Percentiles rank a stretch among this genome's conserved stretches.
These are phyloP conservation scores for Alternaria sp. DNA, from an alignment of 2,329 filamentous ascomycete species.

Conservation along the genomic window DNA sequence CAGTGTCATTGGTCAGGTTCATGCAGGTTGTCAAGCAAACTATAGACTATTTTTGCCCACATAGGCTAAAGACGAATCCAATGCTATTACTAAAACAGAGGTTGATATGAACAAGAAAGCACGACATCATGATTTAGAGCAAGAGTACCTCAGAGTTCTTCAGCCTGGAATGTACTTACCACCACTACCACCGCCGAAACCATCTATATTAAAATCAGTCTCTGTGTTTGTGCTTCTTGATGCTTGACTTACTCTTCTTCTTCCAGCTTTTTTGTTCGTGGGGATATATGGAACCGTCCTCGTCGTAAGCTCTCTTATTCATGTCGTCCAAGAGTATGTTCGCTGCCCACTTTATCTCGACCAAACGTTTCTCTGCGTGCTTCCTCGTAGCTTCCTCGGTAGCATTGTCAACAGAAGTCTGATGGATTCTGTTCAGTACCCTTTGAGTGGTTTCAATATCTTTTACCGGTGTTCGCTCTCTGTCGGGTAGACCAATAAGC, in stretches of 20 bases:
- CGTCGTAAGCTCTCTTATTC: slow-evolving; percentile 14
- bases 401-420: not conserved
- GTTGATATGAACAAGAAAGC: not conserved
- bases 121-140: not conserved
- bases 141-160: no score
- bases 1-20: not conserved
- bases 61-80: not conserved
- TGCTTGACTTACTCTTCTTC: slow-evolving; percentile 5
- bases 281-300: slow-evolving; percentile 1
- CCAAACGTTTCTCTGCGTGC: slow-evolving; percentile 2
- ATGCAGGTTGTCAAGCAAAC: not conserved
- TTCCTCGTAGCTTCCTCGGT: not conserved
- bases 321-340: slow-evolving; percentile 7
- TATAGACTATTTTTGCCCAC: not conserved
- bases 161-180: not conserved
- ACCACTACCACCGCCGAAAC: not conserved
- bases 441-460: not conserved
- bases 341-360: slow-evolving; percentile 9
- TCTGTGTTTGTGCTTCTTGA: not conserved
- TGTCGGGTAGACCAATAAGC: not conserved
- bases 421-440: not conserved
- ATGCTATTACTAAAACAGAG: not conserved
- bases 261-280: slow-evolving; percentile 8
- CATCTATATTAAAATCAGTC: not conserved
- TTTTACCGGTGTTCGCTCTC: not conserved